A percentile compares a stretch with the other conserved stretches of the same genome.
Evolutionary conservation across 768 basidiomycete genomes (phyloP).

Genomic region (Tremella fuciformis): DNA sequence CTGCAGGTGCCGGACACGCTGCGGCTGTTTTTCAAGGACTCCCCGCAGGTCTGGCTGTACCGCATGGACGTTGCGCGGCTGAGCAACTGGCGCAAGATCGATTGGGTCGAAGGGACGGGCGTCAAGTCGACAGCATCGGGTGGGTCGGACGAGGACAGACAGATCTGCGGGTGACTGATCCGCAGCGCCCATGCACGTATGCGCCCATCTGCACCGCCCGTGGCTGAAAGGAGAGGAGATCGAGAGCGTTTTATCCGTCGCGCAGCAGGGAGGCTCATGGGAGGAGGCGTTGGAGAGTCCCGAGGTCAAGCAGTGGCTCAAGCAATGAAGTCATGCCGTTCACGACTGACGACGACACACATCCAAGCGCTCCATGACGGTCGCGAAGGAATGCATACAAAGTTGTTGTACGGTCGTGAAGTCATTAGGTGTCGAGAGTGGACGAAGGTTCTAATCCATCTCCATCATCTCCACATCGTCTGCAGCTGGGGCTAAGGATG

Average conservation of each 20-base stretch:
- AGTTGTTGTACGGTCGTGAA: too few relatives aligned
- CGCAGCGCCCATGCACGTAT: slow-evolving; percentile 4
- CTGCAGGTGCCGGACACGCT: slow-evolving; percentile 54
- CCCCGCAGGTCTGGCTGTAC: slow-evolving; percentile 43
- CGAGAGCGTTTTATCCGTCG: slow-evolving; percentile 1
- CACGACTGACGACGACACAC: too few relatives aligned
- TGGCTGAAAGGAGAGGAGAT: slow-evolving; percentile 5
- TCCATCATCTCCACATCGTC: slow-evolving; percentile 8
- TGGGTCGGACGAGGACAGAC: neutral
- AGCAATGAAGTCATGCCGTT: too few relatives aligned
- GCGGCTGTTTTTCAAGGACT: slow-evolving; percentile 53
- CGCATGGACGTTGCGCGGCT: slow-evolving; percentile 42
- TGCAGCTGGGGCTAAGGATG: neutral
- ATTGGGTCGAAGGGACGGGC: slow-evolving; percentile 37
- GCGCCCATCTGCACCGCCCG: slow-evolving; percentile 4
- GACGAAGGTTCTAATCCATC: neutral
- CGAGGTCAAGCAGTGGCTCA: slow-evolving; percentile 5
- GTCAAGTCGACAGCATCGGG: neutral
- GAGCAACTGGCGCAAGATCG: slow-evolving; percentile 45
- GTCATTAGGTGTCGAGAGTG: too few relatives aligned
- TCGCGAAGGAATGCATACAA: too few relatives aligned
- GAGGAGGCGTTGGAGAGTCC: slow-evolving; percentile 1
- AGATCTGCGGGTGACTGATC: neutral
- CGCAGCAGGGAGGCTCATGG: neutral
- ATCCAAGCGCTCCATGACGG: too few relatives aligned